Base-by-base conservation (phyloP, 768 basidiomycete genomes). In the Tephrocybe sp. region DNA sequence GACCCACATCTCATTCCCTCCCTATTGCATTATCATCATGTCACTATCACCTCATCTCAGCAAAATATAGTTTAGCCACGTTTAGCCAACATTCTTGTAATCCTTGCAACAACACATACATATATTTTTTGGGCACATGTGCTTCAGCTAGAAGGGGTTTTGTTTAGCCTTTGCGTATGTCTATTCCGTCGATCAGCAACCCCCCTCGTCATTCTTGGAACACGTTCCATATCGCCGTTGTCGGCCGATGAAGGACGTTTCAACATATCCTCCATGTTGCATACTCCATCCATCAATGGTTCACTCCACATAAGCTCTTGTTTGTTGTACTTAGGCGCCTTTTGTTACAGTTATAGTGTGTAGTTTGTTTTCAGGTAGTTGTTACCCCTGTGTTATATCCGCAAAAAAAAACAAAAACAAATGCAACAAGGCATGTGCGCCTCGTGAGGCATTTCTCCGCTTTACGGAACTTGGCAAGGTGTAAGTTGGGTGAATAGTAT, bases 31-130 rank as follows among this genome's bases (percentile, higher is more conserved):
- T 33, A 45, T 33, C 49, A 54, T 42, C 48, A 40, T 12, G 12
- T 33, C 13, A 23, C 10, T 14, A 35, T 33, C 39, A 38, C 44
- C 48, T 56, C 57, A 54, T 57, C 55, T 59, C 58, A 57, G 44
- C 58, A 57, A 55, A 43, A 56, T 52, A 60, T 51, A 45, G 44
- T 48, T 43, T 54, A 17, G 14, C 52, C 34, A 38, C 20, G 9
- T 43, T 14, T 46, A 47, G 20, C 23, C 23, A 20, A 16, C 36
- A 19, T 44, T 49, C 23, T 32, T 49, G 39, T 54, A 49, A 49
- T 49, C 39, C 12, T 48, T 48, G 36, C 30, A 39, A 48, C 26
- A 47, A 7, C 16, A 45, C n/a, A 17, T 26, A 17, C 19, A 49
- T n/a, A n/a, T n/a, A n/a, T n/a, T 12, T 32, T 20, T 32, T 50